phyloP scores from a whole-genome alignment of 1,284 basidiomycete genomes.

The Sutorius eximius region DNA sequence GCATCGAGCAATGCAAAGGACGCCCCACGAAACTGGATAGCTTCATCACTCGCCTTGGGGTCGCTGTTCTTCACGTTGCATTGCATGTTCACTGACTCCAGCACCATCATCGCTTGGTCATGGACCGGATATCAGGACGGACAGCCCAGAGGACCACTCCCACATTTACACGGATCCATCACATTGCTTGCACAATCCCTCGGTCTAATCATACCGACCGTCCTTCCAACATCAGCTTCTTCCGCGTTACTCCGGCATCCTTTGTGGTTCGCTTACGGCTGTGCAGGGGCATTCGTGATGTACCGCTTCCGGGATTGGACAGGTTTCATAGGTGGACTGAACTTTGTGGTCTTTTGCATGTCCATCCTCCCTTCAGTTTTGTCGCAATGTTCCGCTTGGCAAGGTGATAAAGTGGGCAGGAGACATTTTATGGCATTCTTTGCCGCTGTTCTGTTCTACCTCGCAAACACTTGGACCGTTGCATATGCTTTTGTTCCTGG shows the following conservation, averaged over 20 bases:
- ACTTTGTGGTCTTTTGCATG: slow-evolving; percentile 68
- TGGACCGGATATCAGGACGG: slow-evolving; percentile 79
- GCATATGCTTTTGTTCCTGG: slow-evolving; percentile 95
- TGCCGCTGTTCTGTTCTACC: slow-evolving; percentile 64
- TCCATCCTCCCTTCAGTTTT: slow-evolving; percentile 60
- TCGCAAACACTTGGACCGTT: slow-evolving; percentile 80
- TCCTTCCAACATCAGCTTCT: slow-evolving; percentile 30
- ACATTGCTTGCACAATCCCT: slow-evolving; percentile 67
- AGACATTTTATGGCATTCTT: slow-evolving; percentile 60
- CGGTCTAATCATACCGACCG: slow-evolving; percentile 51
- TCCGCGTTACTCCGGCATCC: slow-evolving; percentile 42
- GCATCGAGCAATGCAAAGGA: slow-evolving; percentile 9
- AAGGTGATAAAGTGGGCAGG: slow-evolving; percentile 40
- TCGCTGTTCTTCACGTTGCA: slow-evolving; percentile 77
- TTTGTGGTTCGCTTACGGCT: slow-evolving; percentile 52
- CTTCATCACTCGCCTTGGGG: slow-evolving; percentile 65
- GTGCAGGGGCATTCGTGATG: slow-evolving; percentile 55
- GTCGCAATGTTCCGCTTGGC: slow-evolving; percentile 38
- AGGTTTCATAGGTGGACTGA: slow-evolving; percentile 73
- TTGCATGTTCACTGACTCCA: slow-evolving; percentile 76
- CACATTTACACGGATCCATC: slow-evolving; percentile 71
- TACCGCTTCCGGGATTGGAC: slow-evolving; percentile 69
- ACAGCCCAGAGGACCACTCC: slow-evolving; percentile 70
- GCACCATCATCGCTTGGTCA: slow-evolving; percentile 86
- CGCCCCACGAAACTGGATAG: slow-evolving; percentile 43